Evolutionary conservation across 2,329 filamentous ascomycete genomes (phyloP).

Genomic region (Ascochyta pisi): DNA sequence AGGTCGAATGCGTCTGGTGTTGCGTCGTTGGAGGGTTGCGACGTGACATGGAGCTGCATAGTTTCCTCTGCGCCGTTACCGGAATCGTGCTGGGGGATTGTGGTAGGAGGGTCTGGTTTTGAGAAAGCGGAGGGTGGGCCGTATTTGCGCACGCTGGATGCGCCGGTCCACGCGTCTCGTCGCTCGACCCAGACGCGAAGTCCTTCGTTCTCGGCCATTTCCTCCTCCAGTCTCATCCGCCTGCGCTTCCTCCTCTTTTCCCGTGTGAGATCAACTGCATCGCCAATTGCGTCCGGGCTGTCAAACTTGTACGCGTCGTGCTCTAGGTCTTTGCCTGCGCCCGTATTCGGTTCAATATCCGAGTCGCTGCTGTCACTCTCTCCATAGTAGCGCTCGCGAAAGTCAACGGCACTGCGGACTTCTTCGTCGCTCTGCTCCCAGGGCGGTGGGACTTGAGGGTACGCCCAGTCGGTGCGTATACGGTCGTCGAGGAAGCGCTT

Average conservation of each 20-base stretch:
- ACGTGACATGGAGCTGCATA: background rate
- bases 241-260: slow-evolving; percentile 48
- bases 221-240: slow-evolving; percentile 47
- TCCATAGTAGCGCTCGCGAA: slow-evolving; percentile 55
- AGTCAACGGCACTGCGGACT: slow-evolving; percentile 42
- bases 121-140: slow-evolving; percentile 9
- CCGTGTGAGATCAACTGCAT: slow-evolving; percentile 42
- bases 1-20: slow-evolving; percentile 49
- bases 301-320: slow-evolving; percentile 52
- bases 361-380: slow-evolving; percentile 37
- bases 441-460: slow-evolving; percentile 42
- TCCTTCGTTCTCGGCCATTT: slow-evolving; percentile 76
- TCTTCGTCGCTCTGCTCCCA: slow-evolving; percentile 46
- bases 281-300: slow-evolving; percentile 53
- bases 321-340: slow-evolving; percentile 35
- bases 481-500: slow-evolving; percentile 51
- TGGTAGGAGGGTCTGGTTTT: background rate
- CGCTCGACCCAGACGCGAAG: slow-evolving; percentile 79
- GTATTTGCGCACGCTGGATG: slow-evolving; percentile 57
- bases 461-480: slow-evolving; percentile 56
- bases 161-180: slow-evolving; percentile 86
- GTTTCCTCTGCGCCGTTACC: slow-evolving; percentile 4
- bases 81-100: slow-evolving; percentile 6
- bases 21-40: background rate
- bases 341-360: slow-evolving; percentile 23